phyloP scores from a whole-genome alignment of 2,329 filamentous ascomycete species.

The Fusarium albidum region DNA sequence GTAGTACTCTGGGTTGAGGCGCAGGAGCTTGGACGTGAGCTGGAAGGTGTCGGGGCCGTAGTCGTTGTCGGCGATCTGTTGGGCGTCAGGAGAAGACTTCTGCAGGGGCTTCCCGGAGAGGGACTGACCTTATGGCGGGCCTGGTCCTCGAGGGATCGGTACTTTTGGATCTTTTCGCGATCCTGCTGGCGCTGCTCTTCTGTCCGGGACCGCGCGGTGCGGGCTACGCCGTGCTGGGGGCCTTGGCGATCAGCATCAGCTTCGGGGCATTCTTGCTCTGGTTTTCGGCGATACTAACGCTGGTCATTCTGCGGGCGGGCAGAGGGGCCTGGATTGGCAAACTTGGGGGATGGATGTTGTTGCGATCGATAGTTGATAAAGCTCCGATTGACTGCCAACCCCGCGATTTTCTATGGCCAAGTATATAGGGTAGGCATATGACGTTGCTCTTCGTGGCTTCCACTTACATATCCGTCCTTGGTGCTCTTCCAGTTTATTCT shows the following conservation, averaged over 20 bases:
- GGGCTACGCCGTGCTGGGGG: conserved; percentile 81
- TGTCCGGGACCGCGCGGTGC: conserved; percentile 68
- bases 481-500: too few relatives aligned
- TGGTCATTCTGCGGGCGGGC: conserved; percentile 32
- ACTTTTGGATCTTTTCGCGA: conserved; percentile 77
- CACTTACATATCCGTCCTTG: too few relatives aligned
- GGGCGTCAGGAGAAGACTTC: conserved; percentile 24
- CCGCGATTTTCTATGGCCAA: too few relatives aligned
- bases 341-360: conserved; percentile 2
- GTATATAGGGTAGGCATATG: too few relatives aligned
- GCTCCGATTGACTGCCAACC: conserved; percentile 2
- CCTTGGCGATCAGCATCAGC: conserved; percentile 39
- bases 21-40: conserved; percentile 76
- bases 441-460: too few relatives aligned
- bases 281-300: conserved; percentile 24
- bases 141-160: conserved; percentile 73
- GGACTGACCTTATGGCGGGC: conserved; percentile 69
- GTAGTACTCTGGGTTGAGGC: conserved; percentile 87
- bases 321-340: neutral
- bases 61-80: conserved; percentile 51
- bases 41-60: conserved; percentile 67
- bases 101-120: neutral
- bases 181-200: conserved; percentile 77
- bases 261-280: conserved; percentile 5
- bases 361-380: conserved; percentile 4